These are phyloP conservation scores for Capronia americana DNA, from an alignment of 2,329 filamentous ascomycete genomes.

Conservation along the genomic window DNA sequence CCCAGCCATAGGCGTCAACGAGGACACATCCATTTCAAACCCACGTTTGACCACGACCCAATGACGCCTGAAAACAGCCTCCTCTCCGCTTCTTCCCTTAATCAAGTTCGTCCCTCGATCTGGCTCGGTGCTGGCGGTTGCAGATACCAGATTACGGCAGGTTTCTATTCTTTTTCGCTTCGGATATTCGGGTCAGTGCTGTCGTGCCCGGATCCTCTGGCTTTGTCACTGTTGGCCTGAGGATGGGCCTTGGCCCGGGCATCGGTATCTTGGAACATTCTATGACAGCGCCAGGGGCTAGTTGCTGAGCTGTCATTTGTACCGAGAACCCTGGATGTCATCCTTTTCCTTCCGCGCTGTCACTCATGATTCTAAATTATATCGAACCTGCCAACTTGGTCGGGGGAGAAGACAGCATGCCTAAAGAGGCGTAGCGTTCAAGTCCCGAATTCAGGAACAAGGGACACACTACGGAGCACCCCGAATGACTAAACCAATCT, in stretches of 20 bases:
- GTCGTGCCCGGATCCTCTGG: slow-evolving; percentile 1
- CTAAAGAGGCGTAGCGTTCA: slow-evolving; percentile 14
- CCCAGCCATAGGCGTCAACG: slow-evolving; percentile 29
- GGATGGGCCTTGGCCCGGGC: neutral
- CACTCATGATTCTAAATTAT: slow-evolving; percentile 12
- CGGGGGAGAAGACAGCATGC: slow-evolving; percentile 15
- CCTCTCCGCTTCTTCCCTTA: slow-evolving; percentile 17
- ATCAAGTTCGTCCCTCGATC: slow-evolving; percentile 25
- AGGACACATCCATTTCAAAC: slow-evolving; percentile 31
- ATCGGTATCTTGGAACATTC: slow-evolving; percentile 6
- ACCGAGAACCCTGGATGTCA: neutral
- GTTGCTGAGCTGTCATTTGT: slow-evolving; percentile 15
- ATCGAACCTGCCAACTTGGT: neutral
- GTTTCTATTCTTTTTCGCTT: slow-evolving; percentile 3
- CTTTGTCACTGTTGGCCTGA: slow-evolving; percentile 3
- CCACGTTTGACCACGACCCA: slow-evolving; percentile 25
- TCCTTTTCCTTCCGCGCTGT: slow-evolving; percentile 12
- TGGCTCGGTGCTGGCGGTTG: too few species aligned
- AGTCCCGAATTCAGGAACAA: neutral
- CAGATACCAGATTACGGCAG: slow-evolving; percentile 15
- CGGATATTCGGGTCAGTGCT: slow-evolving; percentile 13
- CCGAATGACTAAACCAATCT: slow-evolving; percentile 1
- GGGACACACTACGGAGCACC: slow-evolving; percentile 1
- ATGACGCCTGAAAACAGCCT: slow-evolving; percentile 21
- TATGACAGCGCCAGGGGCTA: slow-evolving; percentile 10